Evolutionary conservation across 2,329 filamentous ascomycete species (phyloP), one percentile per base, ranked within the genome.

Genomic region (Colletotrichum sp.): DNA sequence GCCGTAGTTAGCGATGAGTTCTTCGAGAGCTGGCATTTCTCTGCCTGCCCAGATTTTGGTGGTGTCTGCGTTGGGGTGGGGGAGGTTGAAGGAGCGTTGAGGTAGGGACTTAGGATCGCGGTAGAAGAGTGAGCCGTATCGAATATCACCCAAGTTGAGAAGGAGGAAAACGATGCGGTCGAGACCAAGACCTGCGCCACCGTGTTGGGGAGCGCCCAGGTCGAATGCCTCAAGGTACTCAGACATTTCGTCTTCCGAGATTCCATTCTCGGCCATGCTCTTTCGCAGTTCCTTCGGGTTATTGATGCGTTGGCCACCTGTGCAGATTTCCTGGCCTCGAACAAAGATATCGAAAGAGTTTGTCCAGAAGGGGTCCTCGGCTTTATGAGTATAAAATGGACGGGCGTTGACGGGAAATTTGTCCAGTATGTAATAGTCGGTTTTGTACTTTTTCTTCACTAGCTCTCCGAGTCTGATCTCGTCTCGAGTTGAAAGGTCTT

Each of bases 291-390:
- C 90, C 6, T 89, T 86, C 0, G 94, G 90, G 77, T 97, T 93
- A 83, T 98, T 95, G 78, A 98, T 98, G 91, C 96, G 95, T 85
- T 98, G 96, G 9, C 96, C 96, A 80, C 96, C 96, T 1, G 95
- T 96, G 62, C 96, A 93, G 73, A 98, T 97, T 84, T 98, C 96
- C 82, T 98, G 96, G 1, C 96, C 96, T 34, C 96, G 94, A 59
- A 98, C 90, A 86, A 98, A 98, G 74, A 98, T 98, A 83, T 98
- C 96, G 80, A 98, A 98, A 0, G 96, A 98, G 83, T 98, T 98
- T 67, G 96, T 98, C 83, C 93, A 92, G 39, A 90, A 89, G 15
- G 91, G 88, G 81, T 98, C 92, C 19, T 93, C 88, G 3, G 93
- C 90, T 78, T 98, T 95, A 91, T 98, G 96, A 2, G 96, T 95